Percentiles rank a stretch among this genome's conserved stretches.
These are phyloP conservation scores for Wickerhamomyces silvicola DNA, from an alignment of 805 yeast species.

Conservation along the genomic window DNA sequence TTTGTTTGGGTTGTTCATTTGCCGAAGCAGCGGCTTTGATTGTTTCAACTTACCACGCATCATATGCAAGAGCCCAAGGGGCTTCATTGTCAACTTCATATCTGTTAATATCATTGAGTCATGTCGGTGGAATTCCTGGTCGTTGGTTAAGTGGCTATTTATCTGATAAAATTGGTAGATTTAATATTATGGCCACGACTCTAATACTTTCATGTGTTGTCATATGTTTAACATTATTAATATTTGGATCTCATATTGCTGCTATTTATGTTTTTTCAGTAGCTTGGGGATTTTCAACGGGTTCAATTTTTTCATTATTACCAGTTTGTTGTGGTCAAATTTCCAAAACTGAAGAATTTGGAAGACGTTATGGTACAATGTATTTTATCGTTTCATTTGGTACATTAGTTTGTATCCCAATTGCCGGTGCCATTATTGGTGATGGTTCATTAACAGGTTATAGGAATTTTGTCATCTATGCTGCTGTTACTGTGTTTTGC, in stretches of 20 bases:
- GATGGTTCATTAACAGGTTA: slow-evolving; percentile 28
- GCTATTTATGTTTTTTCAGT: slow-evolving; percentile 38
- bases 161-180: slow-evolving; percentile 43
- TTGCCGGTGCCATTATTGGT: slow-evolving; percentile 44
- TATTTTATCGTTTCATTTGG: slow-evolving; percentile 53
- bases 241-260: slow-evolving; percentile 27
- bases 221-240: slow-evolving; percentile 32
- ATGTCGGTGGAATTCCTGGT: slow-evolving; percentile 35
- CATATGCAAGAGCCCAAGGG: slow-evolving; percentile 44
- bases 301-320: slow-evolving; percentile 46
- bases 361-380: slow-evolving; percentile 49
- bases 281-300: slow-evolving; percentile 47
- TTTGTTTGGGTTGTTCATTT: slow-evolving; percentile 38
- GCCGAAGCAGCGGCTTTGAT: slow-evolving; percentile 40
- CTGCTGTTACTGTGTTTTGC: slow-evolving; percentile 27
- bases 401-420: slow-evolving; percentile 43
- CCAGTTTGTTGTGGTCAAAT: slow-evolving; percentile 58
- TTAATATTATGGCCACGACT: slow-evolving; percentile 41
- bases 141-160: slow-evolving; percentile 38
- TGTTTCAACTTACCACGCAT: slow-evolving; percentile 42
- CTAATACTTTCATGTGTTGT: slow-evolving; percentile 24
- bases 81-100: slow-evolving; percentile 32
- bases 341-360: slow-evolving; percentile 45
- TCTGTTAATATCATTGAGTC: slow-evolving; percentile 39
- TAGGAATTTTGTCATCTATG: slow-evolving; percentile 30